A percentile compares a stretch with the other conserved stretches of the same genome.
These are phyloP conservation scores for Sophora flavescens DNA, from an alignment of 306 rosid genomes.

Conservation along the genomic window DNA sequence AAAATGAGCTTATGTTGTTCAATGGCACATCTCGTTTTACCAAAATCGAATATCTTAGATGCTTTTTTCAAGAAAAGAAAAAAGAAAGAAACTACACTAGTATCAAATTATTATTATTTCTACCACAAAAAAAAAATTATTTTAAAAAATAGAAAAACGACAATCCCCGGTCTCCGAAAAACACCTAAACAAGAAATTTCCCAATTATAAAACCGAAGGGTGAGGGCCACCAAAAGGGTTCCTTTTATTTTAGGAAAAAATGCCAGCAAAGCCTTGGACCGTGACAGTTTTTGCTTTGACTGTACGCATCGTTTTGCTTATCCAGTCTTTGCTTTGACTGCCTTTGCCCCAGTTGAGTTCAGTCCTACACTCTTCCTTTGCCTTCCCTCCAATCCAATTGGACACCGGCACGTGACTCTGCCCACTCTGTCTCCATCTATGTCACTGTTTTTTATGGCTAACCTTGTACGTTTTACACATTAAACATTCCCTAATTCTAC, in stretches of 20 bases:
- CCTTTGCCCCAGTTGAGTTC: constrained; percentile 35
- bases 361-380: constrained; percentile 21
- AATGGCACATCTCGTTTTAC: constrained; percentile 53
- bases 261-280: constrained; percentile 73
- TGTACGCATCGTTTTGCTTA: constrained; percentile 66
- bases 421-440: constrained; percentile 51
- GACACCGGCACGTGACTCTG: constrained; percentile 52
- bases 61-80: constrained; percentile 12
- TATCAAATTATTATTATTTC: background rate
- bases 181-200: constrained; percentile 32
- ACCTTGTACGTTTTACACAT: constrained; percentile 42
- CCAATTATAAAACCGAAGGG: background rate
- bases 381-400: constrained; percentile 42
- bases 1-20: constrained; percentile 36
- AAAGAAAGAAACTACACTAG: background rate
- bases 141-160: constrained; percentile 23
- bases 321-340: constrained; percentile 77
- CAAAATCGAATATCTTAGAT: constrained; percentile 59
- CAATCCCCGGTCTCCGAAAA: constrained; percentile 31
- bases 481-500: constrained; percentile 37
- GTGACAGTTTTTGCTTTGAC: constrained; percentile 75
- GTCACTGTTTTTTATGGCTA: constrained; percentile 45
- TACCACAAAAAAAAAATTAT: background rate
- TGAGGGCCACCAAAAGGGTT: constrained; percentile 30
- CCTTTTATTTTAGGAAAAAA: constrained; percentile 48